Base-by-base conservation (phyloP, 768 basidiomycete genomes). In the Phlegmacium glaucopus region DNA sequence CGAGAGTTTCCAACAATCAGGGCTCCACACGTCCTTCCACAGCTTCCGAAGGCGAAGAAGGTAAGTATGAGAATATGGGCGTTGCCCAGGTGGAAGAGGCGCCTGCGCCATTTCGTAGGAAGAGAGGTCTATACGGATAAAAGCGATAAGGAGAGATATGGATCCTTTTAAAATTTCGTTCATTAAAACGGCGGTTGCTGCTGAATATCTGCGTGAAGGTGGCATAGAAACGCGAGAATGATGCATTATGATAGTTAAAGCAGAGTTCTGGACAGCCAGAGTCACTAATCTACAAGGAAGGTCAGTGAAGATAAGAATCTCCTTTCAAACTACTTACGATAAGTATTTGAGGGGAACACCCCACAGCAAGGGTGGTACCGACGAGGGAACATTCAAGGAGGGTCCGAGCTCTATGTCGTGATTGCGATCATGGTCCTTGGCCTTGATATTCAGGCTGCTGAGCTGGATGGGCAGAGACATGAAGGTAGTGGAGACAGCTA, bases 1-100 rank as follows among this genome's bases (percentile, higher is more conserved):
- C 38, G 94, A 92, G 26, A 98, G 71, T 65, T 97, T 97, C 93
- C 94, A 96, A 66, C 95, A 96, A 68, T 98, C 95, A 10, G 77
- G 70, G 52, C 91, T 89, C 67, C 94, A 88, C 17, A 96, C 75
- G 49, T 89, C 87, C 50, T 76, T 75, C 42, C 69, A 72, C 15
- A 93, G 64, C 49, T 74, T 77, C 34, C 76, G 76, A 51, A 83
- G 61, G 38, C 87, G 80, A 18, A 65, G 67, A 6, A 69, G 44
- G 47, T 75, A 55, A 36, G 58, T 62, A 54, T 49, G 61, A 48
- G 54, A 68, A 54, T 61, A 51, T 28, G 44, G 52, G 62, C 68
- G 71, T 68, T 44, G 56, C 29, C 36, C 48, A 22, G 54, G 47
- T 18, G 41, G 61, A 60, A 56, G 65, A 62, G 66, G 62, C 65